Evolutionary conservation across 768 basidiomycete species (phyloP).

Genomic region (Boletus rex-veris): DNA sequence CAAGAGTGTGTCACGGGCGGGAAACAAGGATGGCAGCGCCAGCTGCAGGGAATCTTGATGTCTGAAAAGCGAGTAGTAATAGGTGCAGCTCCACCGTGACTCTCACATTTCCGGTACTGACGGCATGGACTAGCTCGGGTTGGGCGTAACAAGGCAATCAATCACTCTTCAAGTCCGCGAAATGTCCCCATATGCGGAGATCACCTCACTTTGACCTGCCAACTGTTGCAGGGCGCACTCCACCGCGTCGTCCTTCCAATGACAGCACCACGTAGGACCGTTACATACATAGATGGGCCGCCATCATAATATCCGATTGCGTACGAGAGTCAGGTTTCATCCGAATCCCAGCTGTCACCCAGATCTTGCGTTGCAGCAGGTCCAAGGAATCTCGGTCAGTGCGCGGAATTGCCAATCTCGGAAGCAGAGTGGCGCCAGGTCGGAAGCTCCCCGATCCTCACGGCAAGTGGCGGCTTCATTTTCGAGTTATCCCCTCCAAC

Average conservation of each 20-base stretch:
- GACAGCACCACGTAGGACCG: too few relatives aligned
- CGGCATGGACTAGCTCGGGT: background rate
- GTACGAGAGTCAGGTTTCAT: too few relatives aligned
- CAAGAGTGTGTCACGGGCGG: too few relatives aligned
- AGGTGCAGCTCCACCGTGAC: background rate
- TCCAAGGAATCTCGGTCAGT: too few relatives aligned
- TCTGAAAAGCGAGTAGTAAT: background rate
- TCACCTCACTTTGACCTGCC: background rate
- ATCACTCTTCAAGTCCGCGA: background rate
- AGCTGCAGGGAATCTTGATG: background rate
- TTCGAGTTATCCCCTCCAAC: too few relatives aligned
- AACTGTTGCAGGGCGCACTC: conserved; percentile 10
- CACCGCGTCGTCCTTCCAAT: background rate
- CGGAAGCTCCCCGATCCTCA: background rate
- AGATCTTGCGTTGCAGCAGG: too few relatives aligned
- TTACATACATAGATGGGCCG: background rate
- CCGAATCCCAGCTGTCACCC: too few relatives aligned
- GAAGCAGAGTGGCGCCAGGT: background rate
- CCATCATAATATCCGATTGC: background rate
- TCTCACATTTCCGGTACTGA: conserved; percentile 4
- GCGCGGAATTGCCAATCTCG: background rate
- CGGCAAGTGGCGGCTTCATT: background rate
- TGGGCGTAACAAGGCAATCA: too few relatives aligned
- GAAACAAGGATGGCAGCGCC: too few relatives aligned
- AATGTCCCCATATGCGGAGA: background rate